Evolutionary conservation across 352 stramenopile species (phyloP).

Genomic region (Globisporangium radiosum): DNA sequence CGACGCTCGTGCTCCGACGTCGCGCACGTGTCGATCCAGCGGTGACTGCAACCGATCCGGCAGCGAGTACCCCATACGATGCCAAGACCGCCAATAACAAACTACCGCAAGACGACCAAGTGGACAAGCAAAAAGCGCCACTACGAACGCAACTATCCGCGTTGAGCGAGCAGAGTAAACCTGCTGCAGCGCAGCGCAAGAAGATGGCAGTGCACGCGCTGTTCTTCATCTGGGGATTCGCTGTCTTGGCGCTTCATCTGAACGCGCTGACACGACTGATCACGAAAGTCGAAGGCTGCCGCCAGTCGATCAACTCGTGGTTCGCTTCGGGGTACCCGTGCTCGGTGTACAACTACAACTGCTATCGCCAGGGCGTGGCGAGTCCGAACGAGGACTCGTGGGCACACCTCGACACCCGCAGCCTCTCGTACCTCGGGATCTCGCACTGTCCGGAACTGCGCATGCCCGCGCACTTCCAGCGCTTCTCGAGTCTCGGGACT

Average conservation of each 20-base stretch:
- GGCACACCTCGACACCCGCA: neutral
- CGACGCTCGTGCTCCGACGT: neutral
- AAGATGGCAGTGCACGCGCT: conserved; percentile 12
- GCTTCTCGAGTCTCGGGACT: conserved; percentile 2
- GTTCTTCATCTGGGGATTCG: conserved; percentile 20
- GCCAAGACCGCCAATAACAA: too few species aligned
- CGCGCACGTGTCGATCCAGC: too few species aligned
- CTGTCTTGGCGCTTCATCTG: conserved; percentile 11
- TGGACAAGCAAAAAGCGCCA: too few species aligned
- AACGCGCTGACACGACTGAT: conserved; percentile 1
- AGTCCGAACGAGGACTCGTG: conserved; percentile 2
- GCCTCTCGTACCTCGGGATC: conserved; percentile 8
- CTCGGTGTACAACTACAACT: conserved; percentile 18
- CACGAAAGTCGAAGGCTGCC: neutral
- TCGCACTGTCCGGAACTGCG: conserved; percentile 5
- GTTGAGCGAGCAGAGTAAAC: too few species aligned
- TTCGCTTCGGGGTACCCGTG: conserved; percentile 17
- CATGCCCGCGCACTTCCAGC: neutral
- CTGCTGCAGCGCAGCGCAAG: neutral
- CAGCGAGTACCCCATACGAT: too few species aligned
- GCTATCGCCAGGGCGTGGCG: neutral
- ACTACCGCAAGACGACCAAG: too few species aligned
- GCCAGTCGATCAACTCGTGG: neutral
- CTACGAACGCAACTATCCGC: too few species aligned
- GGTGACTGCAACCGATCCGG: too few species aligned